phyloP scores from a whole-genome alignment of 2,329 filamentous ascomycete genomes.

The Colletotrichum lindemuthianum region DNA sequence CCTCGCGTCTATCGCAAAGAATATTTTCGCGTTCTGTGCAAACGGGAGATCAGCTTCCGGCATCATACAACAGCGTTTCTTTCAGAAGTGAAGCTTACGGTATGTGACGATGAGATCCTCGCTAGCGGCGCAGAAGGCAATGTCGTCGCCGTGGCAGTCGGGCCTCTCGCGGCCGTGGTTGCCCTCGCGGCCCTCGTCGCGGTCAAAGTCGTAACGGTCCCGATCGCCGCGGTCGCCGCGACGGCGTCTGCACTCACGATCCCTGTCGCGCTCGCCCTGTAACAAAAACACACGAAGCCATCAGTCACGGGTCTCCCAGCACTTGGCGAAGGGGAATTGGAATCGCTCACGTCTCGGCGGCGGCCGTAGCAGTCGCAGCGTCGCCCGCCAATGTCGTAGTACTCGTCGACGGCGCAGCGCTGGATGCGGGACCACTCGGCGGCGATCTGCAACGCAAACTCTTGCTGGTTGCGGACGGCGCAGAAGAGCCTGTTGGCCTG shows the following conservation, averaged over 20 bases:
- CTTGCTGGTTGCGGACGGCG: constrained; percentile 28
- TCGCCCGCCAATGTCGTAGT: constrained; percentile 8
- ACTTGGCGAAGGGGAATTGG: no score
- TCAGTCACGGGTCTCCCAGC: not conserved
- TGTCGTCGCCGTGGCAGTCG: constrained; percentile 23
- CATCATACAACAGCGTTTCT: not conserved
- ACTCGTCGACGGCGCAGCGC: constrained; percentile 22
- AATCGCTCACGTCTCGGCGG: constrained; percentile 17
- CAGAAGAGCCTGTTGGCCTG: constrained; percentile 28
- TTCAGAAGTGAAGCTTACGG: not conserved
- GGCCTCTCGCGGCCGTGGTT: constrained; percentile 12
- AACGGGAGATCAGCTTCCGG: not conserved
- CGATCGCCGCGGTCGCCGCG: constrained; percentile 12
- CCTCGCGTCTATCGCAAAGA: constrained; percentile 12
- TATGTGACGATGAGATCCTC: constrained; percentile 25
- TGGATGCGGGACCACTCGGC: constrained; percentile 21
- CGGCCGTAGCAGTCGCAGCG: constrained; percentile 30
- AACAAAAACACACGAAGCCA: no score
- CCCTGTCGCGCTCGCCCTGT: constrained; percentile 10
- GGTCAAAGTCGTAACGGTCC: constrained; percentile 9
- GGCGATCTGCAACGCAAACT: constrained; percentile 13
- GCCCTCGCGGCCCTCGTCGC: constrained; percentile 9
- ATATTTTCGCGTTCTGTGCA: constrained; percentile 14
- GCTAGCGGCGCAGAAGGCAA: constrained; percentile 27
- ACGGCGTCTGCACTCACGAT: constrained; percentile 18